Conservation (phyloP, 805 yeast genomes). For the Tetrapisispora arboricola region DNA sequence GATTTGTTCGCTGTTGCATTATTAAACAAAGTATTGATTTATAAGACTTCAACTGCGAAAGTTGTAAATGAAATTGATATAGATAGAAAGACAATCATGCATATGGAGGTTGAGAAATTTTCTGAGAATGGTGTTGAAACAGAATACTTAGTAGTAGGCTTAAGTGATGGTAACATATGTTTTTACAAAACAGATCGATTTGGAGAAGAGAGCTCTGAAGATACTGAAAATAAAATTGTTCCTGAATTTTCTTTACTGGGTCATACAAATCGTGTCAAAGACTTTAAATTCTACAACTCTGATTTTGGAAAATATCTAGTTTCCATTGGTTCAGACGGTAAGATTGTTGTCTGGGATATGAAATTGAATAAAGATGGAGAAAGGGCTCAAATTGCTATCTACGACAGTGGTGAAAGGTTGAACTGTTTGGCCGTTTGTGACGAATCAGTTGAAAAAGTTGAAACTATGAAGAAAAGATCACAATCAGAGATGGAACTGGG, state of each 20-base stretch:
- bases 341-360: conserved; percentile 83
- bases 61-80: conserved; percentile 44
- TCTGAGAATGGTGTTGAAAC: conserved; percentile 30
- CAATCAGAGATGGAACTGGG: conserved; percentile 43
- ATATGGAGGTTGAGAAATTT: conserved; percentile 39
- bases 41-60: conserved; percentile 52
- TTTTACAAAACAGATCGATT: conserved; percentile 37
- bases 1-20: conserved; percentile 68
- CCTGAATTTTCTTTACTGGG: conserved; percentile 61
- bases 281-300: conserved; percentile 45
- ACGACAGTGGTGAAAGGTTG: conserved; percentile 81
- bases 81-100: conserved; percentile 49
- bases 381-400: conserved; percentile 79
- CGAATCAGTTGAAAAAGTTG: conserved; percentile 66
- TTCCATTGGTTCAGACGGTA: conserved; percentile 89
- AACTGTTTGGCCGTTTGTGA: conserved; percentile 73
- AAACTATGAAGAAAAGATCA: conserved; percentile 54
- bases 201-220: no score
- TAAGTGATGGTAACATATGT: conserved; percentile 58
- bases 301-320: conserved; percentile 42
- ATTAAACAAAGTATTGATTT: conserved; percentile 52
- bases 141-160: conserved; percentile 57
- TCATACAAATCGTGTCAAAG: conserved; percentile 80
- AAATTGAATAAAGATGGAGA: conserved; percentile 12
- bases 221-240: conserved; percentile 17